Percentiles rank a stretch among this genome's conserved stretches.
These are phyloP conservation scores for Ilyonectria destructans DNA, from an alignment of 2,329 filamentous ascomycete genomes.

Conservation along the genomic window DNA sequence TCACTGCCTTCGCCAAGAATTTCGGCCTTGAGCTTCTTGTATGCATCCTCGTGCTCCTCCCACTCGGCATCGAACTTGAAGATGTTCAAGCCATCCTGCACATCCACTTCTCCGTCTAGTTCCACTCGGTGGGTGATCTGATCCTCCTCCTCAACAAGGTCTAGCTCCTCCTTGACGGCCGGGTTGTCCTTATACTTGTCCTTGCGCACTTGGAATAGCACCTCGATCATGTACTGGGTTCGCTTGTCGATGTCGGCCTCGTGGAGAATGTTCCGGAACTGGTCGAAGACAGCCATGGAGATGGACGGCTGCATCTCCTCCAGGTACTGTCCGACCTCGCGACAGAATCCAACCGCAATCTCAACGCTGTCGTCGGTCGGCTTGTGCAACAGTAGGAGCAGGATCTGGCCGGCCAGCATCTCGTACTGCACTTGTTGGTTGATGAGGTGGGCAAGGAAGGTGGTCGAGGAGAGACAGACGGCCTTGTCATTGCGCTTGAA, in stretches of 20 bases:
- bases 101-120: slow-evolving; percentile 87
- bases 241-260: slow-evolving; percentile 98
- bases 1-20: slow-evolving; percentile 96
- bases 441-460: slow-evolving; percentile 94
- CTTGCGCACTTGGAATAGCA: slow-evolving; percentile 95
- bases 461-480: slow-evolving; percentile 93
- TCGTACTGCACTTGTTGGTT: slow-evolving; percentile 98
- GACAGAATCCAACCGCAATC: slow-evolving; percentile 93
- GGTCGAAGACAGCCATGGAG: slow-evolving; percentile 92
- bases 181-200: slow-evolving; percentile 97
- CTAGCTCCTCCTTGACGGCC: slow-evolving; percentile 91
- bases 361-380: slow-evolving; percentile 98
- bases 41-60: slow-evolving; percentile 92
- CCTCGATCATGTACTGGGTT: slow-evolving; percentile 99
- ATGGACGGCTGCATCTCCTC: slow-evolving; percentile 96
- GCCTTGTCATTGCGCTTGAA: slow-evolving; percentile 98
- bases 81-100: slow-evolving; percentile 91
- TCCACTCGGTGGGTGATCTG: slow-evolving; percentile 93
- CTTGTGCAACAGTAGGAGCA: slow-evolving; percentile 93
- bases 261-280: slow-evolving; percentile 95
- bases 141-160: slow-evolving; percentile 97
- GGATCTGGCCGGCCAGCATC: slow-evolving; percentile 92
- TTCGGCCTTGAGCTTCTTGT: slow-evolving; percentile 91
- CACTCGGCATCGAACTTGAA: slow-evolving; percentile 95
- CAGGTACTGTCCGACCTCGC: slow-evolving; percentile 93